phyloP scores from a whole-genome alignment of 352 stramenopile genomes.

The Phytophthora fragariaefolia region DNA sequence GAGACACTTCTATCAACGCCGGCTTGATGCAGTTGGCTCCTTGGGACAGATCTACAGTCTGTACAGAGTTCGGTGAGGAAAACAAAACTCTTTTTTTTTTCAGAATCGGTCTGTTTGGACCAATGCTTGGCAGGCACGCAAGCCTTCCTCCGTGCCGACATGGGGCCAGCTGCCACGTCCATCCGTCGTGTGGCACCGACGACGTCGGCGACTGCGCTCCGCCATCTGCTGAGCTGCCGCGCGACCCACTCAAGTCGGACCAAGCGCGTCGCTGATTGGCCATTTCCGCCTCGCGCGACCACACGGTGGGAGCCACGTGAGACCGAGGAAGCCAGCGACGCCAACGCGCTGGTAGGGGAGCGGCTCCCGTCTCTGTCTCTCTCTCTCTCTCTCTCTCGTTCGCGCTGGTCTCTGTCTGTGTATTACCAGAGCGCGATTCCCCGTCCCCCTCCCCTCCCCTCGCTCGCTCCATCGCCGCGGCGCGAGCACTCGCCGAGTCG shows the following conservation, averaged over 20 bases:
- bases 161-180: too few relatives aligned
- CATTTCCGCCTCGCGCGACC: constrained; percentile 19
- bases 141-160: too few relatives aligned
- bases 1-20: too few relatives aligned
- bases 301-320: constrained; percentile 25
- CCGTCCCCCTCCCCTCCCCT: background rate
- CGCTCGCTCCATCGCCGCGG: background rate
- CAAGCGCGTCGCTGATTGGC: background rate
- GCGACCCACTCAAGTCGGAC: background rate
- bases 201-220: too few relatives aligned
- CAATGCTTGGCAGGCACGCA: too few relatives aligned
- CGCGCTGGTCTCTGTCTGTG: too few relatives aligned
- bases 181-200: too few relatives aligned
- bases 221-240: constrained; percentile 19
- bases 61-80: too few relatives aligned
- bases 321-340: constrained; percentile 16
- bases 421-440: background rate
- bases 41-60: too few relatives aligned
- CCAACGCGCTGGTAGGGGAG: background rate
- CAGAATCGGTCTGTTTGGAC: too few relatives aligned
- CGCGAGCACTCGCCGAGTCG: constrained; percentile 8
- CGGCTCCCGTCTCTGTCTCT: constrained; percentile 6
- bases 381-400: constrained; percentile 12
- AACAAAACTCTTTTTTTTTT: too few relatives aligned
- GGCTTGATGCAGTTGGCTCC: too few relatives aligned